Base-by-base conservation (phyloP, 768 basidiomycete species). In the Bullera alba region DNA sequence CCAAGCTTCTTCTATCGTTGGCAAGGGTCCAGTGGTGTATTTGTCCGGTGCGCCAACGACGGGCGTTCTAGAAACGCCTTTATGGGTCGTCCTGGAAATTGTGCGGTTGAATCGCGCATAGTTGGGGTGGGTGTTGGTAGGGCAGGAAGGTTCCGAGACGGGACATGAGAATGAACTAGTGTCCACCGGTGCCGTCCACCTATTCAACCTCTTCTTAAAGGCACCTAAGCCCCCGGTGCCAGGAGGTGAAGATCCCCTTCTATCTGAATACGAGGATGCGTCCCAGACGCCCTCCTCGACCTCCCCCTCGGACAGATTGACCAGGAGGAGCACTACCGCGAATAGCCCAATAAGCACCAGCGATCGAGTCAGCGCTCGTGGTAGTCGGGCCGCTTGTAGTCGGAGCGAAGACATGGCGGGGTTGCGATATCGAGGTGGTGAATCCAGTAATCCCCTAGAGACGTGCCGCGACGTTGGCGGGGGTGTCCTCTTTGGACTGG, bases 211-310 rank as follows among this genome's bases (percentile, higher is more conserved):
- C 23, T 49, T 48, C 43, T 42, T 29, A 4, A 56, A 36, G 10
- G 41, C 54, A 27, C 55, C 42, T 14, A 55, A 28, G 10, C 50
- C 38, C 0, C 51, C 38, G n/a, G 43, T 37, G n/a, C 43, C 44
- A 28, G 6, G 42, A 43, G 42, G 42, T 5, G 12, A 23, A 15
- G 30, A 12, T 16, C 35, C 42, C 22, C 60, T 35, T 32, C 60
- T 23, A 34, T 61, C 60, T 17, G 53, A 44, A 34, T 44, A 61
- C 2, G 48, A 51, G 15, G 60, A 61, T 2, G 60, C 63, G 44
- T 65, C 63, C 63, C 63, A 65, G 42, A 56, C 46, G 5, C 60
- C 63, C 42, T 57, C 56, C 44, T 53, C 50, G 7, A 52, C 32
- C 4, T 10, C 7, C 8, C 42, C 42, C 6, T 26, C 42, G 14